These are phyloP conservation scores for Alnus rubra DNA, from an alignment of 306 rosid genomes.

Conservation along the genomic window DNA sequence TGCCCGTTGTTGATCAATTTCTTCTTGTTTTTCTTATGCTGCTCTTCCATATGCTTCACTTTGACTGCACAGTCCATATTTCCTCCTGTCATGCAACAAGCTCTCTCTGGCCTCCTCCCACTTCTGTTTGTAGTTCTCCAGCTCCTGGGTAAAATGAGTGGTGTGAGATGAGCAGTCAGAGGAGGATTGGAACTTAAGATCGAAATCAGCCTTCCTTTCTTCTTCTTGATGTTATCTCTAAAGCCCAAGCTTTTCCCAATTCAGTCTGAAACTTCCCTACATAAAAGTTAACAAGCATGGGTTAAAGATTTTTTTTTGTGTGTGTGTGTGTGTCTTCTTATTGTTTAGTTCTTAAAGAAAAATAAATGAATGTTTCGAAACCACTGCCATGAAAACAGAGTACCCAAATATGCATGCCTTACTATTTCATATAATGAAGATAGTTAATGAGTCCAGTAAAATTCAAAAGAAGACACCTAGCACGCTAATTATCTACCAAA, in stretches of 20 bases:
- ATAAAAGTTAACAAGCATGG: not conserved
- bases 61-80: no score
- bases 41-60: no score
- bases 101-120: not conserved
- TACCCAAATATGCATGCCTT: no score
- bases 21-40: no score
- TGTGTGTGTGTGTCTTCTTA: no score
- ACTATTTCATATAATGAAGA: not conserved
- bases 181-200: not conserved
- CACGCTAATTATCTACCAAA: not conserved
- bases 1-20: no score
- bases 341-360: not conserved
- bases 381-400: not conserved
- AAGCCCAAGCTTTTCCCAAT: slow-evolving; percentile 86
- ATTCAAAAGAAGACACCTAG: not conserved
- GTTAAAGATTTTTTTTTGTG: no score
- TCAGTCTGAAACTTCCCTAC: slow-evolving; percentile 93
- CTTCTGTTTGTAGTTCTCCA: no score
- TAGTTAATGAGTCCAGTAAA: no score
- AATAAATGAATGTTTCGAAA: not conserved
- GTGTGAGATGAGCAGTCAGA: no score
- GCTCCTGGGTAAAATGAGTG: no score
- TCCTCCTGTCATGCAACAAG: no score
- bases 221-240: slow-evolving; percentile 75
- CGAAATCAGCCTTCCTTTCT: slow-evolving; percentile 32